Percentiles rank a stretch among this genome's conserved stretches.
These are phyloP conservation scores for Tolypocladium amazonense DNA, from an alignment of 2,329 filamentous ascomycete species.

Conservation along the genomic window DNA sequence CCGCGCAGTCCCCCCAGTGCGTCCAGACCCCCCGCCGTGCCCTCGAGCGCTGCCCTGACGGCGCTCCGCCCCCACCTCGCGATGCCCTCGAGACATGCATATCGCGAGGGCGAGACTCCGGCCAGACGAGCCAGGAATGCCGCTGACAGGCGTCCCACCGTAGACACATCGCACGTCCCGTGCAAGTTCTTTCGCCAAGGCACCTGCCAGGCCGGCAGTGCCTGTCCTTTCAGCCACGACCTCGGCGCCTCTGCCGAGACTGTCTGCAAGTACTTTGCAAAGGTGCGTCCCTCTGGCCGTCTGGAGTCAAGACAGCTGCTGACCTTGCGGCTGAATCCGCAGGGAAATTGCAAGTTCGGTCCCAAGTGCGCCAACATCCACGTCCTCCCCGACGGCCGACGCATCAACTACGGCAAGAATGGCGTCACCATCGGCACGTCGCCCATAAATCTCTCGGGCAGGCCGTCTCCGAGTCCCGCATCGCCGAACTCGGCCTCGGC, in stretches of 20 bases:
- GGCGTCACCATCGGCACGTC: constrained; percentile 53
- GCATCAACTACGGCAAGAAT: constrained; percentile 71
- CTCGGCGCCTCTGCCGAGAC: constrained; percentile 75
- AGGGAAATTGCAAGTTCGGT: constrained; percentile 99
- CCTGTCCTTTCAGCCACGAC: constrained; percentile 94
- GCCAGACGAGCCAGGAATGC: not conserved
- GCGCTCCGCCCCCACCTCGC: not conserved
- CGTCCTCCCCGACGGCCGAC: constrained; percentile 83
- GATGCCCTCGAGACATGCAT: not conserved
- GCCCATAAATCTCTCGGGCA: constrained; percentile 51
- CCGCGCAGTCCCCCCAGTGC: constrained; percentile 53
- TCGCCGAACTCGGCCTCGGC: constrained; percentile 28
- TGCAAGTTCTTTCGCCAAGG: constrained; percentile 99
- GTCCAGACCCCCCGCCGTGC: constrained; percentile 14
- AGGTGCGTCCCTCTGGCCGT: constrained; percentile 46
- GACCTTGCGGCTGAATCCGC: not conserved
- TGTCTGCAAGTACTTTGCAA: constrained; percentile 97
- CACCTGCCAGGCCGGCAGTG: constrained; percentile 88
- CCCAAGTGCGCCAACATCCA: constrained; percentile 96
- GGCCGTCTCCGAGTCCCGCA: constrained; percentile 40
- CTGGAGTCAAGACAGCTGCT: not conserved
- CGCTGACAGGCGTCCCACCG: constrained; percentile 1
- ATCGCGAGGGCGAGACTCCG: not conserved
- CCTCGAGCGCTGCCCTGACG: not conserved
- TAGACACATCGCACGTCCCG: constrained; percentile 92